Evolutionary conservation across 345 rosid genomes (phyloP).

Genomic region (Rhizophora mangle): DNA sequence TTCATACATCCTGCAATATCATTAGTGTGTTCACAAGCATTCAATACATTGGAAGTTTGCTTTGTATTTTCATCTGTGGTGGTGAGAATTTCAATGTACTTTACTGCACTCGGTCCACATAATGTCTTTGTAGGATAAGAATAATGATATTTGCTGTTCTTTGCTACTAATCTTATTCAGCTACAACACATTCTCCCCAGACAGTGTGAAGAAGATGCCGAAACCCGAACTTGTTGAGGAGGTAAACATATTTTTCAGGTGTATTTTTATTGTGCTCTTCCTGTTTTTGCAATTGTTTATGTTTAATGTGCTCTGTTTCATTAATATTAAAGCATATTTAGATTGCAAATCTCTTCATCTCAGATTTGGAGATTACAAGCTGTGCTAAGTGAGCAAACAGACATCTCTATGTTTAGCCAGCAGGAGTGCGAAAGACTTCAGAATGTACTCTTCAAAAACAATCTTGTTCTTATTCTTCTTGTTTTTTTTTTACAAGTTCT

Average conservation of each 20-base stretch:
- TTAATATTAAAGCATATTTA: neutral
- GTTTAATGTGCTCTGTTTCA: neutral
- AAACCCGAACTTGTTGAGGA: conserved; percentile 75
- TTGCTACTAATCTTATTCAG: conserved; percentile 35
- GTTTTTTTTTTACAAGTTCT: neutral
- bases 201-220: conserved; percentile 72
- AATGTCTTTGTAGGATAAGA: neutral
- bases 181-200: conserved; percentile 81
- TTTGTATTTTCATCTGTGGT: neutral
- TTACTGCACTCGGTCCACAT: too few species aligned
- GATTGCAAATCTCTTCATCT: conserved; percentile 13
- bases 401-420: conserved; percentile 62
- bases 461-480: neutral
- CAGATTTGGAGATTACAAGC: conserved; percentile 80
- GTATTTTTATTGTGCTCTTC: neutral
- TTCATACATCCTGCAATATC: neutral
- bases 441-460: conserved; percentile 43
- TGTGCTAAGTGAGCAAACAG: conserved; percentile 67
- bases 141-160: neutral
- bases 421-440: conserved; percentile 83
- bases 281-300: conserved; percentile 1
- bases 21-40: neutral
- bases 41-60: too few species aligned
- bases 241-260: conserved; percentile 36
- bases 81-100: neutral